Conservation (phyloP, 306 rosid genomes). For the Rosa chinensis region DNA sequence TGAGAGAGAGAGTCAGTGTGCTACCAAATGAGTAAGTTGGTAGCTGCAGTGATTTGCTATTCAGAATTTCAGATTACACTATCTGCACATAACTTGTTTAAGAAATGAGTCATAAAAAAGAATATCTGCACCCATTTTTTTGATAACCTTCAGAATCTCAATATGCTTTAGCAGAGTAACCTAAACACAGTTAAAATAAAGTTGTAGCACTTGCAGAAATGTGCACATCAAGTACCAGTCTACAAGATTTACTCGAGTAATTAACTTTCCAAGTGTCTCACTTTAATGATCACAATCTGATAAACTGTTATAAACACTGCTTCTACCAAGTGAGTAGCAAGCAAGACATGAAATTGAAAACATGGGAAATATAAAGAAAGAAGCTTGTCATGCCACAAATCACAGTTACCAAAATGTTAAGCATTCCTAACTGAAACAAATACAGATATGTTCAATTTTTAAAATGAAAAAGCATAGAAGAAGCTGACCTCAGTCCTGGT, state of each 20-base stretch:
- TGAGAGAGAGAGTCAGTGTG: conserved; percentile 8
- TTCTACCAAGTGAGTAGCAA: not conserved
- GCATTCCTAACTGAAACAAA: conserved; percentile 7
- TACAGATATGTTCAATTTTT: not conserved
- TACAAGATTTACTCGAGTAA: not conserved
- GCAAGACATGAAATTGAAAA: not conserved
- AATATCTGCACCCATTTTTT: not conserved
- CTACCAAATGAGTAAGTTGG: not conserved
- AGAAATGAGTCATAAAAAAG: not conserved
- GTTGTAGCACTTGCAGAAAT: not conserved
- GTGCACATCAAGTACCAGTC: not conserved
- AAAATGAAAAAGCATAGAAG: not conserved
- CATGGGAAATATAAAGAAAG: not conserved
- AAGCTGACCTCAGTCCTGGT: conserved; percentile 72
- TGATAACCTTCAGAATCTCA: not conserved
- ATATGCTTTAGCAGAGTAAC: not conserved
- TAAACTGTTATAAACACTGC: not conserved
- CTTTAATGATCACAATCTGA: not conserved
- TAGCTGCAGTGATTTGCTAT: not conserved
- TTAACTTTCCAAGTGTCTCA: not conserved
- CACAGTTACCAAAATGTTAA: not conserved
- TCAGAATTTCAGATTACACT: not conserved
- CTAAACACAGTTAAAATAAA: not conserved
- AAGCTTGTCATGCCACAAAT: not conserved
- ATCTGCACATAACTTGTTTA: not conserved